Evolutionary conservation across 148 eudicot species (phyloP).

Genomic region (Pharnaceum exiguum): DNA sequence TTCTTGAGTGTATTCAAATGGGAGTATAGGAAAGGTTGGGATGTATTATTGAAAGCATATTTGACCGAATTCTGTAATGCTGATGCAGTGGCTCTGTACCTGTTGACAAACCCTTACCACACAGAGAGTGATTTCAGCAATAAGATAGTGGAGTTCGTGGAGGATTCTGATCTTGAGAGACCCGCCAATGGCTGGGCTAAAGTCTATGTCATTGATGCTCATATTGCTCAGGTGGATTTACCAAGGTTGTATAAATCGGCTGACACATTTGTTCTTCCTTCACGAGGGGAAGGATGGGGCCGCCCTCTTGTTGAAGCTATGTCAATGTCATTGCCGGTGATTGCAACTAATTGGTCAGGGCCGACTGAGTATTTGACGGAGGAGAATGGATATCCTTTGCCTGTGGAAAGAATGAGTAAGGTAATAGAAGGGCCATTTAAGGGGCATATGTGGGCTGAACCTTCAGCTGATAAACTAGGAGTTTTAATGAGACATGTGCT

Average conservation of each 20-base stretch:
- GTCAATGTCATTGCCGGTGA: constrained; percentile 74
- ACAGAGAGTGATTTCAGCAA: constrained; percentile 45
- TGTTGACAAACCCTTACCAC: constrained; percentile 62
- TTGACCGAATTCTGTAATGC: constrained; percentile 38
- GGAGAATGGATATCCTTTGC: constrained; percentile 56
- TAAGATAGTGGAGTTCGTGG: constrained; percentile 29
- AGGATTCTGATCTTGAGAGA: constrained; percentile 32
- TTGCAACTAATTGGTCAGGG: constrained; percentile 71
- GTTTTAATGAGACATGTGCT: constrained; percentile 51
- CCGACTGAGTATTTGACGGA: constrained; percentile 59
- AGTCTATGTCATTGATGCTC: constrained; percentile 48
- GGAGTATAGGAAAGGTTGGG: constrained; percentile 87
- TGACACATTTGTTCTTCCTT: constrained; percentile 61
- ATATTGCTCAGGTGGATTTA: constrained; percentile 58
- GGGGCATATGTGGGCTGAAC: constrained; percentile 84
- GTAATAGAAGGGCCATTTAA: constrained; percentile 60
- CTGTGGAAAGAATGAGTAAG: constrained; percentile 44
- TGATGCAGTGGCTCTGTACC: constrained; percentile 44
- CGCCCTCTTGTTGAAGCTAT: constrained; percentile 77
- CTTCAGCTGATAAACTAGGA: constrained; percentile 50
- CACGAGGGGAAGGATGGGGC: constrained; percentile 88
- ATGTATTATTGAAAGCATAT: constrained; percentile 60
- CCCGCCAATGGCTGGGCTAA: constrained; percentile 56
- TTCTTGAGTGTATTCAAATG: constrained; percentile 76
- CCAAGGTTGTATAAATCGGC: constrained; percentile 63